phyloP scores from a whole-genome alignment of 2,329 filamentous ascomycete genomes.

The Zasmidium angulare region DNA sequence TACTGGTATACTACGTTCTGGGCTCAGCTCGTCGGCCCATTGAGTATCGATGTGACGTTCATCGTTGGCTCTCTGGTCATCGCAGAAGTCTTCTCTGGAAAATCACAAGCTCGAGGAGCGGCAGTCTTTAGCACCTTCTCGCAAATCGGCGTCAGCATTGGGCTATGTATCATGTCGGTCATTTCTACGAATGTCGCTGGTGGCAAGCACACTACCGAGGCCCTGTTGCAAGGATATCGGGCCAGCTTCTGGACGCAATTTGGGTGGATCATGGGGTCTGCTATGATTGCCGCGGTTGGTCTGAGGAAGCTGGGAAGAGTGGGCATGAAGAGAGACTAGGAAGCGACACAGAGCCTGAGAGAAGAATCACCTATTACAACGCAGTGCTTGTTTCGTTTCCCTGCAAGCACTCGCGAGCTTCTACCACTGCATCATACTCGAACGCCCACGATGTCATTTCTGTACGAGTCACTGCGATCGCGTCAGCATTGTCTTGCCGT shows the following conservation, averaged over 20 bases:
- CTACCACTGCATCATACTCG: not conserved
- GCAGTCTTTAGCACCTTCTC: conserved; percentile 48
- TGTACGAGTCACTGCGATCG: not conserved
- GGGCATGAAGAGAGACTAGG: not conserved
- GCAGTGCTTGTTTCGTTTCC: not conserved
- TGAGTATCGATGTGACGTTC: conserved; percentile 36
- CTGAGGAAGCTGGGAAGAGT: not conserved
- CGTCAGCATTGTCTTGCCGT: not conserved
- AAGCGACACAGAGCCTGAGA: no score
- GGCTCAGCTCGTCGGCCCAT: conserved; percentile 16
- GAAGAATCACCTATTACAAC: no score
- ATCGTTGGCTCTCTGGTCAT: conserved; percentile 47
- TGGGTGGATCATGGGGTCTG: not conserved
- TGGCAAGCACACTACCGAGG: not conserved
- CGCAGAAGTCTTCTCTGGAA: conserved; percentile 40
- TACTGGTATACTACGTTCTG: conserved; percentile 44
- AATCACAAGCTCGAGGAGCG: conserved; percentile 45
- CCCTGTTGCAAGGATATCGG: not conserved
- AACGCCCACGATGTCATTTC: not conserved
- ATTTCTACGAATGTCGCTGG: conserved; percentile 34
- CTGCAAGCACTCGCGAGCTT: not conserved
- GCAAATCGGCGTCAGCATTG: conserved; percentile 44
- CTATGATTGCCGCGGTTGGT: not conserved
- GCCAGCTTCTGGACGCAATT: not conserved
- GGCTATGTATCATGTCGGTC: conserved; percentile 40